phyloP scores from a whole-genome alignment of 805 yeast genomes.

The Pichia cabralensis region DNA sequence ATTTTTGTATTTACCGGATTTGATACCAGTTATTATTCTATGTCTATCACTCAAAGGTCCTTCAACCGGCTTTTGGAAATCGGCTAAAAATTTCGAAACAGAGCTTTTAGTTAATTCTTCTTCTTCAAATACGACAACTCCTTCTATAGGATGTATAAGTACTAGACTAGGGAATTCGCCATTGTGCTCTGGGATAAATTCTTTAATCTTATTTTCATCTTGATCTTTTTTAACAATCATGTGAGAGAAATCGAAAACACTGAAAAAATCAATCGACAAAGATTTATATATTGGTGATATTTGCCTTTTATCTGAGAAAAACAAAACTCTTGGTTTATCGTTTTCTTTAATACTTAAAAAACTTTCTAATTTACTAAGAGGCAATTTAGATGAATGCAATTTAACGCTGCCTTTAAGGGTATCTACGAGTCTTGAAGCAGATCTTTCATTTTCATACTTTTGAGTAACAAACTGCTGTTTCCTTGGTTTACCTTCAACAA shows the following conservation, averaged over 20 bases:
- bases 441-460: constrained; percentile 52
- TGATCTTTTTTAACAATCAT: constrained; percentile 24
- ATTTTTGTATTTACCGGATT: constrained; percentile 16
- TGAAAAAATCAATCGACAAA: constrained; percentile 61
- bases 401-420: constrained; percentile 50
- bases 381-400: constrained; percentile 50
- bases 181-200: constrained; percentile 5
- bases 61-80: constrained; percentile 25
- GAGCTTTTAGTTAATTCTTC: constrained; percentile 25
- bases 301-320: constrained; percentile 40
- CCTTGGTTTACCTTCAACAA: constrained; percentile 1
- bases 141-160: constrained; percentile 14
- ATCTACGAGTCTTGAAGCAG: constrained; percentile 41
- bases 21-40: constrained; percentile 14
- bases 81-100: constrained; percentile 24
- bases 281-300: constrained; percentile 51
- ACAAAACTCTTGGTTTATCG: constrained; percentile 31
- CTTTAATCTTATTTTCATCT: constrained; percentile 10
- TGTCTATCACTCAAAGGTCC: constrained; percentile 25
- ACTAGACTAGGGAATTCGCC: constrained; percentile 13
- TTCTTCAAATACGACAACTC: constrained; percentile 9
- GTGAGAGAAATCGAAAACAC: constrained; percentile 37
- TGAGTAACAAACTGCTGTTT: constrained; percentile 26
- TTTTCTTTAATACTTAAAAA: constrained; percentile 15
- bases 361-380: constrained; percentile 24